Evolutionary conservation across 1,139 yeast species (phyloP).

Genomic region (Suhomyces anneliseae): DNA sequence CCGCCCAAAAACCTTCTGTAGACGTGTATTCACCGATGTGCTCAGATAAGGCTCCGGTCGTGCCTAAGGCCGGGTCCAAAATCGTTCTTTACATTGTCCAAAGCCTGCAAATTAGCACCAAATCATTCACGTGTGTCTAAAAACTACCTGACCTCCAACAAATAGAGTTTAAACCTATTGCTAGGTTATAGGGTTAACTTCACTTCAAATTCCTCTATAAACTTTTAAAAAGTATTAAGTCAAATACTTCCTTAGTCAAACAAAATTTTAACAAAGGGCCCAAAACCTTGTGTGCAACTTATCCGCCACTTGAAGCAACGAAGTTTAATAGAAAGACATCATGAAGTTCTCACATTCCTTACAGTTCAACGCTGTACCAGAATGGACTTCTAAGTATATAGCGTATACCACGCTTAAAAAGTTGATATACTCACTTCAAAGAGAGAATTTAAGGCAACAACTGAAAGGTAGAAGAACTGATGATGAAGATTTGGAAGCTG

Average conservation of each 20-base stretch:
- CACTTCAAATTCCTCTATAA: too few species aligned
- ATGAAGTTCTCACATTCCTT: conserved; percentile 76
- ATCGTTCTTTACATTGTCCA: neutral
- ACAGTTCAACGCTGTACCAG: conserved; percentile 75
- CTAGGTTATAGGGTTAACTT: neutral
- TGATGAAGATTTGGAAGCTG: conserved; percentile 31
- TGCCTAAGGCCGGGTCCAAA: neutral
- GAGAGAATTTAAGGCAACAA: conserved; percentile 45
- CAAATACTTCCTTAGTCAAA: too few species aligned
- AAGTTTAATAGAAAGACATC: conserved; percentile 4
- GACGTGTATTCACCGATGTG: neutral
- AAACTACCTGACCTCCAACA: too few species aligned
- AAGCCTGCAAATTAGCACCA: neutral
- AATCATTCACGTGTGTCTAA: neutral
- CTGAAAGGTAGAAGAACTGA: conserved; percentile 13
- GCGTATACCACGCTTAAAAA: conserved; percentile 66
- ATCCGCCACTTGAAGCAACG: too few species aligned
- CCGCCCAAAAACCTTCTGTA: neutral
- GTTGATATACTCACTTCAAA: conserved; percentile 62
- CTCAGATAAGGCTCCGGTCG: neutral
- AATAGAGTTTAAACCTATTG: neutral
- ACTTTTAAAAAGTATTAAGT: too few species aligned
- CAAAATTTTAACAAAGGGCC: too few species aligned
- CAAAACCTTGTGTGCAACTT: too few species aligned
- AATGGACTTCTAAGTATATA: conserved; percentile 70